phyloP scores from a whole-genome alignment of 768 basidiomycete species.

The Lactarius quietus region DNA sequence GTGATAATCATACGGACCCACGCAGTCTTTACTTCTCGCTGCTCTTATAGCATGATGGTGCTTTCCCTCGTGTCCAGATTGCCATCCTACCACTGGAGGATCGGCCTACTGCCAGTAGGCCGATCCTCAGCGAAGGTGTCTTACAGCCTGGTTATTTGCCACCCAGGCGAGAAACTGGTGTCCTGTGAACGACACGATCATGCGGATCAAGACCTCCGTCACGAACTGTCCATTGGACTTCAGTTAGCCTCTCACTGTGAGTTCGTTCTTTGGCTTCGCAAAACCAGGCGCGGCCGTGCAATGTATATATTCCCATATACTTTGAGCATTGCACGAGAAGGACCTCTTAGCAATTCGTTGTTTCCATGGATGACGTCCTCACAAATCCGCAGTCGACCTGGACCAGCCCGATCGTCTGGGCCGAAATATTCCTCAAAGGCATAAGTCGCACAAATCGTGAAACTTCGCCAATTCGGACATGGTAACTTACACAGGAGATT shows the following conservation, averaged over 20 bases:
- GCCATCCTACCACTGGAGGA: no score
- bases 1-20: no score
- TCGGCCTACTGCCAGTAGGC: slow-evolving; percentile 33
- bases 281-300: slow-evolving; percentile 29
- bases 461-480: slow-evolving; percentile 46
- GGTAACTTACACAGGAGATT: no score
- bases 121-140: slow-evolving; percentile 45
- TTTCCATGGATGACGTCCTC: neutral
- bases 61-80: slow-evolving; percentile 1
- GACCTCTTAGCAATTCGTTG: neutral
- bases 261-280: slow-evolving; percentile 20
- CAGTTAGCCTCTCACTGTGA: slow-evolving; percentile 44
- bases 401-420: slow-evolving; percentile 41
- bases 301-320: slow-evolving; percentile 29
- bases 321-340: slow-evolving; percentile 27
- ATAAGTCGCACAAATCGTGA: slow-evolving; percentile 46
- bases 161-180: slow-evolving; percentile 38
- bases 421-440: slow-evolving; percentile 47
- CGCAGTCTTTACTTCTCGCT: neutral
- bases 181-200: slow-evolving; percentile 43
- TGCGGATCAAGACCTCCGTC: slow-evolving; percentile 43
- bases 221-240: no score
- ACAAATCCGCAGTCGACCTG: slow-evolving; percentile 27
- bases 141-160: slow-evolving; percentile 48
- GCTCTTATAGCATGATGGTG: neutral